Conservation (phyloP, 805 yeast species). For the Torulaspora maleeae region DNA sequence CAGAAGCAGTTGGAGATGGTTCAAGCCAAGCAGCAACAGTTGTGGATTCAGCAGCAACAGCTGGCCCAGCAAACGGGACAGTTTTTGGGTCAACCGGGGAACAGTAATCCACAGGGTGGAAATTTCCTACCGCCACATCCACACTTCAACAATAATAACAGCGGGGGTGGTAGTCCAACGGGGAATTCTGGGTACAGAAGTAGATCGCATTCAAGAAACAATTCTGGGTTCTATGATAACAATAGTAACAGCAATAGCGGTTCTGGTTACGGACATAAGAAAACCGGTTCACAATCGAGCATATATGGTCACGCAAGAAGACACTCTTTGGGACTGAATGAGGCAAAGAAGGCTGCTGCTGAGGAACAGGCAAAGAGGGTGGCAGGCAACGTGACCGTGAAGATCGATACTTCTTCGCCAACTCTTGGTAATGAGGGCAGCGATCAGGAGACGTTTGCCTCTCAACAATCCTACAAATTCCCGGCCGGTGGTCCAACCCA, state of each 20-base stretch:
- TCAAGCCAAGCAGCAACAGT: slow-evolving; percentile 88
- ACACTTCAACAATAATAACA: slow-evolving; percentile 25
- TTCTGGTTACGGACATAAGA: slow-evolving; percentile 38
- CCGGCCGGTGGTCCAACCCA: slow-evolving; percentile 34
- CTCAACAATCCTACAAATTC: slow-evolving; percentile 26
- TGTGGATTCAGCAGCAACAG: slow-evolving; percentile 38
- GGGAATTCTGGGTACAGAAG: slow-evolving; percentile 24
- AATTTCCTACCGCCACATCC: slow-evolving; percentile 25
- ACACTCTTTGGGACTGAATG: slow-evolving; percentile 85
- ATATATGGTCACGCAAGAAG: slow-evolving; percentile 78
- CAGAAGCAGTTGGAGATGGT: slow-evolving; percentile 91
- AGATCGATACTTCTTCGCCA: slow-evolving; percentile 16
- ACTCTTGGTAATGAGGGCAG: slow-evolving; percentile 8
- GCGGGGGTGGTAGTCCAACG: slow-evolving; percentile 8
- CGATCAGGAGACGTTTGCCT: slow-evolving; percentile 9
- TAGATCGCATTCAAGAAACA: slow-evolving; percentile 37
- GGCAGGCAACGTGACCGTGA: slow-evolving; percentile 23
- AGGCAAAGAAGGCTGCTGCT: slow-evolving; percentile 97
- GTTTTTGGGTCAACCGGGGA: slow-evolving; percentile 32
- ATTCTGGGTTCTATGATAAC: slow-evolving; percentile 31
- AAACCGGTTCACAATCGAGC: slow-evolving; percentile 44
- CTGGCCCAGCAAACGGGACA: slow-evolving; percentile 56
- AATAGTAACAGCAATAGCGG: slow-evolving; percentile 12
- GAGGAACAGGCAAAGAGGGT: slow-evolving; percentile 71
- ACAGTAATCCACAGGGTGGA: slow-evolving; percentile 15